Conservation (phyloP, 75 land plant genomes). For the Selaginella moellendorffii region DNA sequence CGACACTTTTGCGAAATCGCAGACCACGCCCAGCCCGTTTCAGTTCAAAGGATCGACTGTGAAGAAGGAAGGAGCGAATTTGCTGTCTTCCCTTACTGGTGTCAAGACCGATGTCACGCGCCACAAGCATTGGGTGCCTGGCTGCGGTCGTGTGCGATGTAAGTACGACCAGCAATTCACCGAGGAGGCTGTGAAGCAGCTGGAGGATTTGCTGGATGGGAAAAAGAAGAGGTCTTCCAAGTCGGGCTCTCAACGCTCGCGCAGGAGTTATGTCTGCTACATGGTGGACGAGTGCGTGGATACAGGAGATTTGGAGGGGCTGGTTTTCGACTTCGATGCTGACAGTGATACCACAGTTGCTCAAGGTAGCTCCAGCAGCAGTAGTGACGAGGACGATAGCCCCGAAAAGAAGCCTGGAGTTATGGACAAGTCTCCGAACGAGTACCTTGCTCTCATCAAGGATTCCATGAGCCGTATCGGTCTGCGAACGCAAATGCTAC, state of each 20-base stretch:
- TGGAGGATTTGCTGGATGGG: background rate
- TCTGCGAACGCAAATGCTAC: slow-evolving; percentile 13
- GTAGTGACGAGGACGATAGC: background rate
- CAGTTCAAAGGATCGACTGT: background rate
- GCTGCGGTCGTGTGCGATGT: slow-evolving; percentile 3
- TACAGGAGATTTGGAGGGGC: slow-evolving; percentile 5
- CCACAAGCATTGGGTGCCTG: background rate
- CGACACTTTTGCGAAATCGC: background rate
- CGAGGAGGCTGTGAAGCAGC: background rate
- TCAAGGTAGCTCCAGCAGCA: background rate
- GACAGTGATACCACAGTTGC: background rate
- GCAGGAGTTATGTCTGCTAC: background rate
- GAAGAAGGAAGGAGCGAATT: slow-evolving; percentile 2
- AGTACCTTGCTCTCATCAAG: slow-evolving; percentile 9
- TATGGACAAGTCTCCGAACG: background rate
- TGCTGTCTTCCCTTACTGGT: background rate
- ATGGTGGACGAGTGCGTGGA: slow-evolving; percentile 1
- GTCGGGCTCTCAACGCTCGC: background rate
- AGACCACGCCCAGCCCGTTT: background rate
- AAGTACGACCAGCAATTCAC: background rate
- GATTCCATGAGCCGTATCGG: background rate
- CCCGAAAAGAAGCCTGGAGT: background rate
- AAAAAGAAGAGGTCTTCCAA: background rate
- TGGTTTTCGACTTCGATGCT: background rate
- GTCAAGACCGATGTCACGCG: background rate